Percentiles rank a stretch among this genome's conserved stretches.
phyloP scores from a whole-genome alignment of 192 early-diverging fungal genomes.

The Podila minutissima region DNA sequence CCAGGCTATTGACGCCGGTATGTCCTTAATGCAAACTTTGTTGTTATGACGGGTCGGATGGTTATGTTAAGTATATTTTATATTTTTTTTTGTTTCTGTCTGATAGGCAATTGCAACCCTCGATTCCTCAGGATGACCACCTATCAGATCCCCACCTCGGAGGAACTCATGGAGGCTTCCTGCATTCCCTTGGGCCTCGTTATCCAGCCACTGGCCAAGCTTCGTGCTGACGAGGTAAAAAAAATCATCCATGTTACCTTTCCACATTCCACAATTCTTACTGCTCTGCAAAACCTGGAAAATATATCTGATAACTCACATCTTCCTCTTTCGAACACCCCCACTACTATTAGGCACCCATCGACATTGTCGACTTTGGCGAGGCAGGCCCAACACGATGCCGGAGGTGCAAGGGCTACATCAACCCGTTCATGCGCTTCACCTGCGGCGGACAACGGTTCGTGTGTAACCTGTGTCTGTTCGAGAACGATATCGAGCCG shows the following conservation, averaged over 20 bases:
- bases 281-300: background rate
- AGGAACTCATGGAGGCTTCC: conserved; percentile 82
- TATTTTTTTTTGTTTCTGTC: background rate
- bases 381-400: conserved; percentile 90
- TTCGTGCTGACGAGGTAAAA: conserved; percentile 78
- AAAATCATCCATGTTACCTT: background rate
- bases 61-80: background rate
- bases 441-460: conserved; percentile 92
- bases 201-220: conserved; percentile 91
- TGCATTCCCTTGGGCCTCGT: conserved; percentile 87
- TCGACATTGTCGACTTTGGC: conserved; percentile 87
- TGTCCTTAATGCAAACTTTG: background rate
- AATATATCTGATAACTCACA: background rate
- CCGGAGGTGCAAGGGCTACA: conserved; percentile 91
- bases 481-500: conserved; percentile 87
- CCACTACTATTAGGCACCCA: conserved; percentile 57
- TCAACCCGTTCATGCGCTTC: conserved; percentile 91
- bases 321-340: background rate
- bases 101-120: conserved; percentile 84
- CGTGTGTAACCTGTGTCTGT: conserved; percentile 93
- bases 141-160: conserved; percentile 85
- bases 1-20: conserved; percentile 88
- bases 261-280: background rate
- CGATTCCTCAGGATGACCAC: conserved; percentile 91
- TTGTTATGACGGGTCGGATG: background rate